Base-by-base conservation (phyloP, 345 rosid species). In the Arabidopsis suecica region DNA sequence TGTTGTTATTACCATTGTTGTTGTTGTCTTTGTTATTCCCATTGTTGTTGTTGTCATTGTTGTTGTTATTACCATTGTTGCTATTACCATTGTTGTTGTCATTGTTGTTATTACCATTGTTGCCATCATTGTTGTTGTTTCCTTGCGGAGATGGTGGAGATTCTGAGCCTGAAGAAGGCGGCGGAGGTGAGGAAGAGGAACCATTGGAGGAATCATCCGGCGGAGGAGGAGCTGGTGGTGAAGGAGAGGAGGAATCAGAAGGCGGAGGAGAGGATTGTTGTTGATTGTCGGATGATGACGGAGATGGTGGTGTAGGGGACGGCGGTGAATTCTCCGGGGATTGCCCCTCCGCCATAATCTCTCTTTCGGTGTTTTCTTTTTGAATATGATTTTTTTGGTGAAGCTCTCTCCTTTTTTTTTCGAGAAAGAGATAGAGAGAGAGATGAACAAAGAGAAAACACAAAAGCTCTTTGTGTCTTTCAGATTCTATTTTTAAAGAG, bases 291-390 rank as follows among this genome's bases (percentile, higher is more conserved):
- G 80, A 65, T 2, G 82, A 48, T 2, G 83, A 45, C 1, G 86
- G 79, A 1, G 86, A 76, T 4, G 88, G 86, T 0, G 85, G 81
- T 1, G 83, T 51, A 6, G 81, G 69, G 16, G 84, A 72, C 8
- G 84, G 84, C 11, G 87, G 82, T 3, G 87, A 68, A 45, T 68
- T 56, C 61, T 57, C 65, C 28, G 68, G 45, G 75, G 77, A 67
- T 60, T 72, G 73, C 81, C 65, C 81, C 81, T 78, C 81, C 78
- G 81, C 81, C 81, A 78, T 78, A 65, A 69, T 69, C 56, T 78
- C 62, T 71, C 34, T 42, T 48, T 50, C 0, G 37, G 61, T 50
- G 69, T 66, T 60, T 64, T 73, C 54, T 73, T 73, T 45, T 12
- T 32, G 8, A 48, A 25, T 34, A 45, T 22, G n/a, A 0, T 34